Evolutionary conservation across 306 rosid genomes (phyloP), one percentile per base, ranked within the genome.

Genomic region (Cicer chorassanicum): DNA sequence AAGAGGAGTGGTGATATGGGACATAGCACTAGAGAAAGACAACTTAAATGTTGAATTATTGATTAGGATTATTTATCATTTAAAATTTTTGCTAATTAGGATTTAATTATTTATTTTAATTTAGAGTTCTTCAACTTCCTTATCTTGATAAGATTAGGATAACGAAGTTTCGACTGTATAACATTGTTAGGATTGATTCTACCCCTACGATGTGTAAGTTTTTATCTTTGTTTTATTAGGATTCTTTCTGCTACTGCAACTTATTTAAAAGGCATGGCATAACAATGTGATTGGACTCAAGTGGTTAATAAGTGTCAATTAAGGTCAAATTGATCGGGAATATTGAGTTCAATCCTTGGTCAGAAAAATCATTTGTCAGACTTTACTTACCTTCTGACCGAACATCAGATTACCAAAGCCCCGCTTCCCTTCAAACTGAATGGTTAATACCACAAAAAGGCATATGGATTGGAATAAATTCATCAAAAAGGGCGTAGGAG

Each of bases 101-200:
- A 51, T 53, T 7, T 53, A 53, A 9, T 7, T 53, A 53, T 53
- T 10, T 53, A 53, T 53, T 8, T 53, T 53, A 53, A 15, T 53
- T 8, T 53, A 16, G 9, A 18, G 59, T 53, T 15, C 8, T 15
- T 53, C 59, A 53, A 24, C 59, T 53, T 53, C 57, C 24, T 15
- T 51, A 15, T 51, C 57, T 15, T 51, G 24, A 51, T 51, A 51
- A 51, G 57, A 51, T 15, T 16, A 53, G 59, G 59, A 53, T 53
- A 15, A 51, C 59, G 57, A 51, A 51, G 16, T 7, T 51, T 8
- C 21, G 7, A 53, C 8, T 53, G 7, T 53, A n/a, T 53, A 8
- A 24, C 12, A 53, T 53, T 53, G 59, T 16, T 53, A 53, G 59
- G 59, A 53, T 53, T 7, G 4, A 53, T 11, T 16, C 59, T 7